phyloP scores from a whole-genome alignment of 2,329 filamentous ascomycete genomes.

The Lachnellula cervina region DNA sequence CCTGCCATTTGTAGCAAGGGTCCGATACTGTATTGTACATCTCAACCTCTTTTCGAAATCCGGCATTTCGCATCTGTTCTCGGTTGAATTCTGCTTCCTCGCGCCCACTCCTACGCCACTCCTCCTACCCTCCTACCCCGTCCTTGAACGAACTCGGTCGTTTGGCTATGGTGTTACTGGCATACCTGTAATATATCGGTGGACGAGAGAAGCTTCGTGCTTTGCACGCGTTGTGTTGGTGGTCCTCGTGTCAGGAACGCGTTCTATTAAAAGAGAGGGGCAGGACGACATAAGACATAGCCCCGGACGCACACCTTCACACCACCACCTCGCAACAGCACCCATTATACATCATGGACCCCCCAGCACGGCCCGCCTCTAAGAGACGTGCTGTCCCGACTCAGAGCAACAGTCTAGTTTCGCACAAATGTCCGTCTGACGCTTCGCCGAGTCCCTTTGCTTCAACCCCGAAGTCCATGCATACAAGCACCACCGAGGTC shows the following conservation, averaged over 20 bases:
- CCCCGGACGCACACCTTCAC: not conserved
- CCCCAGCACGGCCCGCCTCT: slow-evolving; percentile 18
- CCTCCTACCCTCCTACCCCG: slow-evolving; percentile 6
- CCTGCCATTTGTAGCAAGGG: not conserved
- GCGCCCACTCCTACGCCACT: slow-evolving; percentile 1
- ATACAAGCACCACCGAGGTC: slow-evolving; percentile 13
- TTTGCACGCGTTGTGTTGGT: slow-evolving; percentile 17
- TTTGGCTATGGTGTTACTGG: slow-evolving; percentile 23
- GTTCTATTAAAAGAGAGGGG: slow-evolving; percentile 22
- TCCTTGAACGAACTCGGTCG: not conserved
- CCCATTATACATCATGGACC: slow-evolving; percentile 22
- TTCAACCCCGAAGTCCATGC: slow-evolving; percentile 21
- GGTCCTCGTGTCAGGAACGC: slow-evolving; percentile 23
- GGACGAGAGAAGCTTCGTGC: slow-evolving; percentile 17
- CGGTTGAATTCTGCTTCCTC: not conserved
- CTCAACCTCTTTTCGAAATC: not conserved
- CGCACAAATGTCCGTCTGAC: slow-evolving; percentile 17
- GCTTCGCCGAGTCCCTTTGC: slow-evolving; percentile 26
- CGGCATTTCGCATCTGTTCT: slow-evolving; percentile 1
- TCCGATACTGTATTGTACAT: not conserved
- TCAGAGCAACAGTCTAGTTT: slow-evolving; percentile 10
- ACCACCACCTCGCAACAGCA: slow-evolving; percentile 4
- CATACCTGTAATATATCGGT: slow-evolving; percentile 15
- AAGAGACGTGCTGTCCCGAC: slow-evolving; percentile 19
- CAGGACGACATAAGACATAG: slow-evolving; percentile 13